These are phyloP conservation scores for Saxophila tyrrhenica DNA, from an alignment of 495 filamentous ascomycete species.

Conservation along the genomic window DNA sequence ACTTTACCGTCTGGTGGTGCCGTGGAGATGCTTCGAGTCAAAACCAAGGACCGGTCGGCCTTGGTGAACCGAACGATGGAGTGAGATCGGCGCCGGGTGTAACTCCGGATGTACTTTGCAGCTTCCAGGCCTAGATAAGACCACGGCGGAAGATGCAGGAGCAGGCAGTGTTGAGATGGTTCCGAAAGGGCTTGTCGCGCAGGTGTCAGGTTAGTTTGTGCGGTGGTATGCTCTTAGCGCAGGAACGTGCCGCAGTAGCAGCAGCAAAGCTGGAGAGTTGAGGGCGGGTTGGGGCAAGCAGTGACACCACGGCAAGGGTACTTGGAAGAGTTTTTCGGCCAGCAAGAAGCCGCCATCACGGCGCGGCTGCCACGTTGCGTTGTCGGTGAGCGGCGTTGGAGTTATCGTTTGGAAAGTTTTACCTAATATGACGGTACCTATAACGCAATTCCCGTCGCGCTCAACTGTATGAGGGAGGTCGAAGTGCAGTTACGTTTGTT, in stretches of 20 bases:
- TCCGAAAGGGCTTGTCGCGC: too few relatives aligned
- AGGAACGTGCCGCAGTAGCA: not conserved
- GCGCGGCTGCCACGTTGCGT: not conserved
- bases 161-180: too few relatives aligned
- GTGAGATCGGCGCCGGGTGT: too few relatives aligned
- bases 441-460: not conserved
- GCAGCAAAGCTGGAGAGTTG: not conserved
- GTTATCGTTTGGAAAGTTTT: not conserved
- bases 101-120: too few relatives aligned
- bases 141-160: too few relatives aligned
- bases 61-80: too few relatives aligned
- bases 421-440: not conserved
- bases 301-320: not conserved
- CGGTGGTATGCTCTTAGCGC: too few relatives aligned
- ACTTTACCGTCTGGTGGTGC: too few relatives aligned
- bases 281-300: not conserved
- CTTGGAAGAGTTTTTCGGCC: not conserved
- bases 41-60: too few relatives aligned
- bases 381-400: not conserved
- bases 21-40: not conserved
- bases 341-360: not conserved
- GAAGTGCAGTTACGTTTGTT: not conserved
- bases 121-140: too few relatives aligned
- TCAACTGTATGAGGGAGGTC: not conserved
- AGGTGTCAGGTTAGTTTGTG: too few relatives aligned